Percentiles rank a stretch among this genome's conserved stretches.
Conservation (phyloP, 2,329 filamentous ascomycete genomes). For the Beauveria sp. region DNA sequence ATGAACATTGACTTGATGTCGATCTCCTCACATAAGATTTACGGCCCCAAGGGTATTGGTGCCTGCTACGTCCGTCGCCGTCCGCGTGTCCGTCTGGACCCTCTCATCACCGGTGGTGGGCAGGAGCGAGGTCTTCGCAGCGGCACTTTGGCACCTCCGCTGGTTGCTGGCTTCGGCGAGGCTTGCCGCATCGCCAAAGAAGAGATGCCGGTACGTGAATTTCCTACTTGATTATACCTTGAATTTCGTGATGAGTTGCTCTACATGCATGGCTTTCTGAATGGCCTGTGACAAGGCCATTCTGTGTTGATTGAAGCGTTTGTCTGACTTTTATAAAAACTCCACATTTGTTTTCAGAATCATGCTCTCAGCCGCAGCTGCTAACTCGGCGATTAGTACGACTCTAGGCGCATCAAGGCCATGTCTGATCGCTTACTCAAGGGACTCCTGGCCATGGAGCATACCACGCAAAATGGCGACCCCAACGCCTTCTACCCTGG, state of each 20-base stretch:
- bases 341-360: conserved; percentile 11
- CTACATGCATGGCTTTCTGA: conserved; percentile 89
- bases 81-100: conserved; percentile 87
- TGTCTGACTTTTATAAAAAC: conserved; percentile 43
- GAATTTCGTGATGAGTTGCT: conserved; percentile 67
- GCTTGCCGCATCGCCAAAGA: conserved; percentile 86
- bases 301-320: conserved; percentile 58
- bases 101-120: conserved; percentile 91
- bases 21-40: conserved; percentile 97
- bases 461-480: conserved; percentile 87
- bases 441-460: conserved; percentile 81
- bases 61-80: conserved; percentile 92
- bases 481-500: conserved; percentile 80
- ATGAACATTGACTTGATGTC: conserved; percentile 99
- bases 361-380: neutral
- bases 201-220: conserved; percentile 73
- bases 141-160: conserved; percentile 81
- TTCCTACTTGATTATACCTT: conserved; percentile 16
- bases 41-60: conserved; percentile 93
- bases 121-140: conserved; percentile 93
- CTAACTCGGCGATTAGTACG: conserved; percentile 58
- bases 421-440: conserved; percentile 79
- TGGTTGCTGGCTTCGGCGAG: conserved; percentile 90
- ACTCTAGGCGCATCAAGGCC: conserved; percentile 72
- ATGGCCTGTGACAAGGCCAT: conserved; percentile 54